phyloP scores from a whole-genome alignment of 441 rosid species.

The Viola pubescens region DNA sequence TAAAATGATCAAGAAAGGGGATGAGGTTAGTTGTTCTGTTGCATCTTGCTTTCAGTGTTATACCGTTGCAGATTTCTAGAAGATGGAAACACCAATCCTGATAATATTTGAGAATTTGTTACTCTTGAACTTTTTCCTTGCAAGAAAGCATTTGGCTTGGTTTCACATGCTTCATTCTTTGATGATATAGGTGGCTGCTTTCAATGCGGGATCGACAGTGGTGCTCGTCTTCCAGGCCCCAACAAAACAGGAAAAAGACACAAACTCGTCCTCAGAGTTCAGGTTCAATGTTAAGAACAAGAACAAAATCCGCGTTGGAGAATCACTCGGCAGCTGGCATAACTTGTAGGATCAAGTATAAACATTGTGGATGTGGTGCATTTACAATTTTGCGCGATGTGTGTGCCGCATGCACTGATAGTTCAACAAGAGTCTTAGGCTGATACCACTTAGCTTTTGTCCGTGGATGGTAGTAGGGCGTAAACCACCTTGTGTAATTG shows the following conservation, averaged over 20 bases:
- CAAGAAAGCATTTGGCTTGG: not conserved
- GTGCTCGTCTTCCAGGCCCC: constrained; percentile 93
- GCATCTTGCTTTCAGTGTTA: not conserved
- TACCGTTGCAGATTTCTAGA: not conserved
- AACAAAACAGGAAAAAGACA: constrained; percentile 28
- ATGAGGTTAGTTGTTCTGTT: constrained; percentile 47
- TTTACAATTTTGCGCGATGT: not conserved
- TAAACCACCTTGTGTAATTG: no score
- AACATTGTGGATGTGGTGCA: not conserved
- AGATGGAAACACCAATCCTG: not conserved
- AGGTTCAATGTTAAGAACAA: constrained; percentile 51
- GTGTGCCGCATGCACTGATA: no score
- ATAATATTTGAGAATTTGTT: not conserved
- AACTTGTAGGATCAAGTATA: constrained; percentile 14
- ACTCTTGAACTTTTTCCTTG: not conserved
- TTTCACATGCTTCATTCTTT: constrained; percentile 7
- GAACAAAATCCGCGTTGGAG: constrained; percentile 65
- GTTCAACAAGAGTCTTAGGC: no score
- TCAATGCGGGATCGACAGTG: constrained; percentile 91
- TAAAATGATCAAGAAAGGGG: constrained; percentile 61
- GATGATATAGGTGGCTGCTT: constrained; percentile 55
- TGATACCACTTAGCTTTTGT: no score
- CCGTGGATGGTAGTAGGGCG: no score
- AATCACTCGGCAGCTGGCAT: constrained; percentile 72
- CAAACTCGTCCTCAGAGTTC: constrained; percentile 42